Evolutionary conservation across 2,329 filamentous ascomycete species (phyloP).

Genomic region (Sphaerostilbella broomeana): DNA sequence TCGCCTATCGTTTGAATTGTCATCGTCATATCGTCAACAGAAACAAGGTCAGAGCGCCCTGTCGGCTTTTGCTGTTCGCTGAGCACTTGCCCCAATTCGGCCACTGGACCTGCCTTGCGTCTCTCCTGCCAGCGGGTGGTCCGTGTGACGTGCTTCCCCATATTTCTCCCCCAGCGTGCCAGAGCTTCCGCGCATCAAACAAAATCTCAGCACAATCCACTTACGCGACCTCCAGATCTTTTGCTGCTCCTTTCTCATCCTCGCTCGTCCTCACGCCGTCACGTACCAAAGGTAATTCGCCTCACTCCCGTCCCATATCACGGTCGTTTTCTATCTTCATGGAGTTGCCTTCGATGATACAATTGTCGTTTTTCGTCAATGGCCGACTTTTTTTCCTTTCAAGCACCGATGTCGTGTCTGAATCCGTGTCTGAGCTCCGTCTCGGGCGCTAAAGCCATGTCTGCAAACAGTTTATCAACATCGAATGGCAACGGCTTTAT

Average conservation of each 20-base stretch:
- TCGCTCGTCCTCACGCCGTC: conserved; percentile 6
- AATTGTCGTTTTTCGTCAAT: no score
- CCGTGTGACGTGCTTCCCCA: conserved; percentile 18
- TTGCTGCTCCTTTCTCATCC: conserved; percentile 2
- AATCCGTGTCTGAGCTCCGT: no score
- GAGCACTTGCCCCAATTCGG: conserved; percentile 2
- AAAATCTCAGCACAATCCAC: conserved; percentile 21
- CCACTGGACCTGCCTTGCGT: conserved; percentile 3
- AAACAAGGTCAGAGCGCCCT: conserved; percentile 12
- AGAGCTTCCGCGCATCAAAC: conserved; percentile 17
- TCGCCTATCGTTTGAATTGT: conserved; percentile 4
- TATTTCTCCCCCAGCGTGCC: conserved; percentile 12
- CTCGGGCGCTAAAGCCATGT: no score
- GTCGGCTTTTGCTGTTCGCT: no score
- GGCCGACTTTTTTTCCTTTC: no score
- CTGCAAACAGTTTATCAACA: no score
- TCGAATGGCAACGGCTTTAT: no score
- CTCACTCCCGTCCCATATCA: no score
- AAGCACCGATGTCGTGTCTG: no score
- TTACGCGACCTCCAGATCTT: conserved; percentile 16
- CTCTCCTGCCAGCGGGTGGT: conserved; percentile 14
- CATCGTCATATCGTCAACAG: neutral
- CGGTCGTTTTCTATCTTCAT: no score
- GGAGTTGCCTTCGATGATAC: no score
- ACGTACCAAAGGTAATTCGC: conserved; percentile 8